Evolutionary conservation across 768 basidiomycete genomes (phyloP), one percentile per base, ranked within the genome.

Genomic region (Hypholoma sublateritium): DNA sequence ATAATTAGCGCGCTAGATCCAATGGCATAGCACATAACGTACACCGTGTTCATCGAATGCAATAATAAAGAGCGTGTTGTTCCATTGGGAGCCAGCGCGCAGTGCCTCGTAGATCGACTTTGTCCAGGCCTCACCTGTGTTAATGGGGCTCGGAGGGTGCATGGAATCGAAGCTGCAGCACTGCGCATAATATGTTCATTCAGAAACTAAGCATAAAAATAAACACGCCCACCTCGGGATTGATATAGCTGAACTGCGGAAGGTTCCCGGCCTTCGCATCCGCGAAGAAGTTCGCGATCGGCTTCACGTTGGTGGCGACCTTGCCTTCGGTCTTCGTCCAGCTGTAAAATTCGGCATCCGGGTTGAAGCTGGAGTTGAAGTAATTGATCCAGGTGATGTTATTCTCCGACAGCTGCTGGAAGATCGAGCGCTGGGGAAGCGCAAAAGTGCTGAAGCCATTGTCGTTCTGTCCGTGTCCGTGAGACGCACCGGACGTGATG

Each of bases 21-120:
- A n/a, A 12, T n/a, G 4, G 14, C 13, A 24, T 24, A 0, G 16
- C 7, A 25, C 11, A n/a, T 25, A 35, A 51, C 55, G 49, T 43
- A 57, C 55, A 24, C 71, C 71, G 50, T 60, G 60, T 49, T 72
- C 71, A 44, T 72, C 71, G 59, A 66, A 71, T 43, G 69, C 69
- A 55, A 72, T 13, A 48, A 72, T 19, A 49, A 71, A 60, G 48
- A 72, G 59, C 2, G 66, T 72, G 45, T 70, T 60, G 14, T 58
- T 42, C 71, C 71, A 72, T 37, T 68, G 66, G 2, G 68, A 66
- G 9, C 62, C 59, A 25, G 61, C 57, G 19, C 71, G 58, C 42
- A 72, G 36, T 13, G 70, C 69, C 19, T 72, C 69, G 63, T 69
- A 68, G 43, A 72, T 59, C 52, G 67, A 59, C 59, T 70, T 70